Evolutionary conservation across 31 red algal species (phyloP).

Genomic region (Endocladia muricata): DNA sequence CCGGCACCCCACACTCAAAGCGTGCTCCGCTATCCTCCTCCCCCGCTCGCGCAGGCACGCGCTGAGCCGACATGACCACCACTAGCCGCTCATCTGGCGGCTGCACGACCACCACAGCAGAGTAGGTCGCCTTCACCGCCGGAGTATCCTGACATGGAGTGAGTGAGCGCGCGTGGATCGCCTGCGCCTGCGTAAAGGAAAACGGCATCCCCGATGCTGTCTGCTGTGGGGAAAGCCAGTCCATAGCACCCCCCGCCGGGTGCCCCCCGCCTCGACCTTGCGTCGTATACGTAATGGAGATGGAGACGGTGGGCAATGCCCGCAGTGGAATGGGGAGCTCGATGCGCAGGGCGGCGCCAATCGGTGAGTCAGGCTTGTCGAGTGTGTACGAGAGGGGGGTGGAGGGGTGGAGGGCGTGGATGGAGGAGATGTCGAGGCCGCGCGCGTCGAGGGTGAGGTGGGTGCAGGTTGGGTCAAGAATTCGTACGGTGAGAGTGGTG

Average conservation of each 20-base stretch:
- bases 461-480: constrained; percentile 6
- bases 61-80: constrained; percentile 66
- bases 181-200: constrained; percentile 84
- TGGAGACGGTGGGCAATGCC: neutral
- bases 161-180: constrained; percentile 84
- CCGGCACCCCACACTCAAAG: constrained; percentile 57
- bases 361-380: constrained; percentile 21
- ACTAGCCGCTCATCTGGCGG: constrained; percentile 31
- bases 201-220: constrained; percentile 50
- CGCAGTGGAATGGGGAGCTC: constrained; percentile 8
- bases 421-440: constrained; percentile 19
- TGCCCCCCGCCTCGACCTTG: constrained; percentile 36
- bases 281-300: constrained; percentile 42
- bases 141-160: constrained; percentile 90
- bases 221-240: constrained; percentile 60
- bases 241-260: constrained; percentile 48
- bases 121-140: constrained; percentile 69
- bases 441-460: constrained; percentile 28
- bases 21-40: constrained; percentile 19
- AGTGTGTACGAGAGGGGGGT: constrained; percentile 9
- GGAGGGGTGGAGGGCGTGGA: neutral
- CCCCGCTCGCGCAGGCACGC: constrained; percentile 1
- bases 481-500: constrained; percentile 24
- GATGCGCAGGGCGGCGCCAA: constrained; percentile 20
- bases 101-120: constrained; percentile 38